These are phyloP conservation scores for Candida sp. DNA, from an alignment of 1,139 yeast species.

Conservation along the genomic window DNA sequence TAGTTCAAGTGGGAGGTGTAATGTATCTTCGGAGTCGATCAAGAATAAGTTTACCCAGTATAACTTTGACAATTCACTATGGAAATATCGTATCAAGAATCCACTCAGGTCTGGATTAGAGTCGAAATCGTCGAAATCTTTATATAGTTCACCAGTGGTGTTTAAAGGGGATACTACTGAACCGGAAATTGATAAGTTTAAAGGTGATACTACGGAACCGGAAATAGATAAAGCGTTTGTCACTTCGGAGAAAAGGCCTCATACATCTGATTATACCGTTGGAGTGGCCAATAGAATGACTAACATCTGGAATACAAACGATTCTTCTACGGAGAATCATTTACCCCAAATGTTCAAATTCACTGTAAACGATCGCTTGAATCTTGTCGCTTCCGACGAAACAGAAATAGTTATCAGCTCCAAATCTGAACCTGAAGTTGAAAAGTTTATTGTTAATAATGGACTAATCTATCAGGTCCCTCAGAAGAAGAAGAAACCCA, in stretches of 20 bases:
- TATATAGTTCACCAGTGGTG: slow-evolving; percentile 8
- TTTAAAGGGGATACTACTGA: slow-evolving; percentile 4
- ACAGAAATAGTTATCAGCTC: background rate
- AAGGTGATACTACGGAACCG: slow-evolving; percentile 5
- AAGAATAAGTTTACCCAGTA: background rate
- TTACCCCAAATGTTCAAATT: background rate
- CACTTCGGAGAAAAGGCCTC: slow-evolving; percentile 15
- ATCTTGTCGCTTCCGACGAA: background rate
- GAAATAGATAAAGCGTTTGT: slow-evolving; percentile 18
- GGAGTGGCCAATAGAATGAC: background rate
- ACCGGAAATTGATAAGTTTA: slow-evolving; percentile 13
- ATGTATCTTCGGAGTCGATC: background rate
- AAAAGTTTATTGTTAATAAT: background rate
- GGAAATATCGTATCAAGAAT: background rate
- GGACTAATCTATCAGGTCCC: background rate
- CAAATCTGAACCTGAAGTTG: background rate
- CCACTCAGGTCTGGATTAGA: background rate
- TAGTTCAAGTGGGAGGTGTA: too few species aligned
- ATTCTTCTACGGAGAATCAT: background rate
- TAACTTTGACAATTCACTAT: slow-evolving; percentile 1
- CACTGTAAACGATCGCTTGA: background rate
- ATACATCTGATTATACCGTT: slow-evolving; percentile 7
- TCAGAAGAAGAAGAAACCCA: background rate
- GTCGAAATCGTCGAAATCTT: background rate
- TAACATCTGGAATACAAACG: background rate